Base-by-base conservation (phyloP, 192 early-diverging fungal species). In the Coemansia sp. region DNA sequence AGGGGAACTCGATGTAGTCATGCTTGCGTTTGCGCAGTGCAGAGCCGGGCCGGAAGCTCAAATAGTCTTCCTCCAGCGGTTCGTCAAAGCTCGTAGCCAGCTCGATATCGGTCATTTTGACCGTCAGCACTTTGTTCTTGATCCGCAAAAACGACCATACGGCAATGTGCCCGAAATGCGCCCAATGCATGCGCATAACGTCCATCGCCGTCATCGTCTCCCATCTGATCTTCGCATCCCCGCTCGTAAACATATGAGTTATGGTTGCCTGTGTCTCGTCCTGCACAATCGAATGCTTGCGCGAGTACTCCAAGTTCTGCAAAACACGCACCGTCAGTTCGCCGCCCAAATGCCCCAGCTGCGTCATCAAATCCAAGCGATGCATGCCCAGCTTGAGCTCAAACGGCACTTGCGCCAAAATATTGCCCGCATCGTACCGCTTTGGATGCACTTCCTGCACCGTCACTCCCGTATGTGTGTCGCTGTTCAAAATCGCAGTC, bases 371-470 rank as follows among this genome's bases (percentile, higher is more conserved):
- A 9, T 69, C 57, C 3, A 9, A 16, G 26, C 23, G 60, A 2
- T 54, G 55, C 1, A 50, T 11, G 6, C 35, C 19, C 11, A 37
- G 17, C 3, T 26, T 37, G 21, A 66, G 48, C 29, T 51, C 19
- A 27, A 62, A 72, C 6, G 69, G 69, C 2, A 45, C 47, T 22
- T 96, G 93, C 10, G 83, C 82, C 25, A 96, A 72, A 23, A 98
- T 90, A 56, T 85, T 82, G 31, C 95, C 95, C 16, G 88, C 91
- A 70, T 98, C 95, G 68, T 92, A 93, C n/a, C 80, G 70, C 27
- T 80, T 80, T 1, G 84, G 84, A 65, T 94, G 85, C 51, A 98
- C 62, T 62, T 94, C 90, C 62, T 94, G 93, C 25, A 98, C 90
- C 7, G 94, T 90, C 7, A 95, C 88, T 1, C 95, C 95, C 0